phyloP scores from a whole-genome alignment of 1,284 basidiomycete genomes.

The Phylloboletellus chloephorus region DNA sequence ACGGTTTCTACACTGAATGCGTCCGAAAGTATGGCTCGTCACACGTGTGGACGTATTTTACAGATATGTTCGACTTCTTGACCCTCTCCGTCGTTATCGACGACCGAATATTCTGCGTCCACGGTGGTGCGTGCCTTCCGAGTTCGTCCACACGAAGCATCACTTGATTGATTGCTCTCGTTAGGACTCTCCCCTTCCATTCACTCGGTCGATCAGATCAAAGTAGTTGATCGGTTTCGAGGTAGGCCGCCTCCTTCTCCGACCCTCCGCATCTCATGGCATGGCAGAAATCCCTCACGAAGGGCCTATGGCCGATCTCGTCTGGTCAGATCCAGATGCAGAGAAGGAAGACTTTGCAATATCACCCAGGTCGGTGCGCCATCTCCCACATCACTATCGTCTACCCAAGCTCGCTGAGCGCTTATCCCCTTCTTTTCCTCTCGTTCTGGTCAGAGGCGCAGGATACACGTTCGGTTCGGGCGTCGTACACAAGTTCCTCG shows the following conservation, averaged over 20 bases:
- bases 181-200: slow-evolving; percentile 93
- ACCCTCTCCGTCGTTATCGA: slow-evolving; percentile 98
- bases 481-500: slow-evolving; percentile 97
- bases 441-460: slow-evolving; percentile 64
- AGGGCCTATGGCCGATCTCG: slow-evolving; percentile 99
- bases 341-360: slow-evolving; percentile 99
- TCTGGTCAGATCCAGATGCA: slow-evolving; percentile 99
- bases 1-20: slow-evolving; percentile 99
- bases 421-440: slow-evolving; percentile 4
- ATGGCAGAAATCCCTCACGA: slow-evolving; percentile 93
- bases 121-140: slow-evolving; percentile 65
- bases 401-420: too few relatives aligned
- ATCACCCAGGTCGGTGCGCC: slow-evolving; percentile 74
- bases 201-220: slow-evolving; percentile 99
- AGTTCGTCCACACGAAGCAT: slow-evolving; percentile 19
- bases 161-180: slow-evolving; percentile 6
- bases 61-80: slow-evolving; percentile 99
- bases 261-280: slow-evolving; percentile 22
- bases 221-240: slow-evolving; percentile 97
- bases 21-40: slow-evolving; percentile 95
- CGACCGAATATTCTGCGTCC: slow-evolving; percentile 98
- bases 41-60: slow-evolving; percentile 99
- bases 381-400: slow-evolving; percentile 16
- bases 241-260: slow-evolving; percentile 37
- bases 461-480: slow-evolving; percentile 99